Conservation (phyloP, 148 eudicot species). For the Talinum fruticosum region DNA sequence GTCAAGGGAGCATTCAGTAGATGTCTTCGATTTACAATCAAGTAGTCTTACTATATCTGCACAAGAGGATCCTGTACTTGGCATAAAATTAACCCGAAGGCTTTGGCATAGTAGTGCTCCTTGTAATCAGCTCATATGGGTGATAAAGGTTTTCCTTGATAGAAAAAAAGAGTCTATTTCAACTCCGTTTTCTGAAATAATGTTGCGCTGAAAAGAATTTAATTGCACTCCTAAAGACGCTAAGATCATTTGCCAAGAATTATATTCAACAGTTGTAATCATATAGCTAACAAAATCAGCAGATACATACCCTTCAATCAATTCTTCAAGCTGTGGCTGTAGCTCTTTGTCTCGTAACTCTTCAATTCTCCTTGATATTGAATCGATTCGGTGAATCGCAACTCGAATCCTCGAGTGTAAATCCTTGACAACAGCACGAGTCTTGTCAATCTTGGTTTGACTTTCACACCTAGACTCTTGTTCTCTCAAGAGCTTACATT, state of each 20-base stretch:
- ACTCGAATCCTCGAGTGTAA: conserved; percentile 86
- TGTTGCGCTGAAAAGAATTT: neutral
- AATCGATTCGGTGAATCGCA: conserved; percentile 80
- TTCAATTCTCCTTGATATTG: conserved; percentile 85
- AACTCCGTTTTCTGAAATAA: neutral
- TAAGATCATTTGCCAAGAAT: neutral
- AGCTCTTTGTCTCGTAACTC: conserved; percentile 80
- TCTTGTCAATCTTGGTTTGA: conserved; percentile 54
- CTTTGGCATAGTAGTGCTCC: neutral
- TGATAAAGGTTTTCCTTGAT: neutral
- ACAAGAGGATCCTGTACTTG: neutral
- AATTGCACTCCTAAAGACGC: neutral
- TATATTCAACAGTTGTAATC: neutral
- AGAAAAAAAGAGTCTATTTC: neutral
- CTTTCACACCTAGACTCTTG: conserved; percentile 71
- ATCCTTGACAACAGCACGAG: conserved; percentile 90
- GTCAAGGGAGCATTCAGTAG: neutral
- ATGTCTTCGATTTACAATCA: neutral
- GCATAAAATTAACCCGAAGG: neutral
- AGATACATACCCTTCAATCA: conserved; percentile 79
- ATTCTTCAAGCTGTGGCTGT: conserved; percentile 96
- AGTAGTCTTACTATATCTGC: neutral
- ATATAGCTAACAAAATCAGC: conserved; percentile 7
- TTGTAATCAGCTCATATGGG: neutral
- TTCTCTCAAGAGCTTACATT: conserved; percentile 68